Base-by-base conservation (phyloP, 805 yeast genomes). In the Teunomyces gatunensis region DNA sequence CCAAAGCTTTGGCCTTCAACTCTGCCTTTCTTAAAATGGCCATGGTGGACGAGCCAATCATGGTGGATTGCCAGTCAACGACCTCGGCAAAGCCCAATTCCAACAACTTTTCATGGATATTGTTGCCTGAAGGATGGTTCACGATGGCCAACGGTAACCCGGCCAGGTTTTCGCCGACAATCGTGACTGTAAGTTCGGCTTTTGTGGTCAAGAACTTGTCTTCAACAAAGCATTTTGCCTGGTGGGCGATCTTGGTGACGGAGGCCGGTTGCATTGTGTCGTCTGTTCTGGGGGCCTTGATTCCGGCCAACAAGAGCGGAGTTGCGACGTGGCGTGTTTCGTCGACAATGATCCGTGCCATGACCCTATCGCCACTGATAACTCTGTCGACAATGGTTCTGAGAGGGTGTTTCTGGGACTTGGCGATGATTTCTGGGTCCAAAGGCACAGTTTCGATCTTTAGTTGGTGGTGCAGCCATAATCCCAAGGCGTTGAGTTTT, bases 1-100 rank as follows among this genome's bases (percentile, higher is more conserved):
- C 84, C 21, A 73, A 67, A 10, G 75, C 75, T 56, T 77, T 82
- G 12, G 92, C 94, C 1, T 72, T 60, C 51, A 74, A 79, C 62
- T 87, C 95, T 23, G 84, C 80, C 49, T 73, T 77, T 59, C 96
- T 79, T 46, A 87, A 74, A 30, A 62, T 60, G 2, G 76, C 55
- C 90, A 89, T 87, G 20, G 72, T 70, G 39, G 74, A 67, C 9
- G 89, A 69, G 4, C 96, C 96, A 48, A 89, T 69, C 36, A 81
- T 56, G 11, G 78, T 60, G 1, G 89, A 80, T 61, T 89, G 96
- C 89, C 92, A 84, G 62, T 89, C 96, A 21, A 83, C 79, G 42
- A 88, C 81, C 54, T 81, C 83, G 10, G 85, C 96, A 27, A 84
- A 73, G 9, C 96, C 96, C 47, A 73, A 74, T 47, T 77, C 80